These are phyloP conservation scores for Lipomyces lipofer DNA, from an alignment of 805 yeast species.

Conservation along the genomic window DNA sequence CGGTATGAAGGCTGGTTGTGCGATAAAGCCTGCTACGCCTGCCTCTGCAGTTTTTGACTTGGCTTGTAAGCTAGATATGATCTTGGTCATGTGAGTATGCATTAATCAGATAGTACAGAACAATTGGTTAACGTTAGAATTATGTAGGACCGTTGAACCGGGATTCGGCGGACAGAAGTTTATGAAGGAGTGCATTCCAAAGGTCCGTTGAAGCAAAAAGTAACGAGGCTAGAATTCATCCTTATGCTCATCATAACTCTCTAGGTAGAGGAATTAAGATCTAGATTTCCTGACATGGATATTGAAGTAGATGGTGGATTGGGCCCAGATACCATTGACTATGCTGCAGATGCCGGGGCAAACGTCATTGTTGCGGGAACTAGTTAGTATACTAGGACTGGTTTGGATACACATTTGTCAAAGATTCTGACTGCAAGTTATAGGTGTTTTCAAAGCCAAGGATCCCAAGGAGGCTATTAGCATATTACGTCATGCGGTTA, in stretches of 20 bases:
- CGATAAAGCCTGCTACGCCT: conserved; percentile 89
- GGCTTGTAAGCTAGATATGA: conserved; percentile 83
- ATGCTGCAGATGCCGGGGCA: conserved; percentile 96
- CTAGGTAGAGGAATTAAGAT: conserved; percentile 62
- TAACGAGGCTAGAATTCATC: background rate
- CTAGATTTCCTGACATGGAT: conserved; percentile 71
- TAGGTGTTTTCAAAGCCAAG: conserved; percentile 83
- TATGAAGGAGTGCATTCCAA: conserved; percentile 95
- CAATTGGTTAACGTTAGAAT: background rate
- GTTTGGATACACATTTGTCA: background rate
- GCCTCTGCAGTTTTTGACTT: conserved; percentile 77
- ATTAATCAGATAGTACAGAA: background rate
- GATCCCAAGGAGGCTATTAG: conserved; percentile 76
- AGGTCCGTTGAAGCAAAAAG: no score
- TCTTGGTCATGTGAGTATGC: conserved; percentile 68
- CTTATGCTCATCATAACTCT: background rate
- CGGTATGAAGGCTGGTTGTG: conserved; percentile 94
- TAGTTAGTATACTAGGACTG: conserved; percentile 5
- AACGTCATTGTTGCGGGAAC: conserved; percentile 96
- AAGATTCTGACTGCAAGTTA: background rate
- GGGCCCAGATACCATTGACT: conserved; percentile 78
- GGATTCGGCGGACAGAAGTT: conserved; percentile 98
- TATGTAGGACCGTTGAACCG: conserved; percentile 79
- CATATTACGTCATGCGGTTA: conserved; percentile 64
- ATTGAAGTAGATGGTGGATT: conserved; percentile 98